Base-by-base conservation (phyloP, 73 alveolate species). In the Paramecium sexaurelia region DNA sequence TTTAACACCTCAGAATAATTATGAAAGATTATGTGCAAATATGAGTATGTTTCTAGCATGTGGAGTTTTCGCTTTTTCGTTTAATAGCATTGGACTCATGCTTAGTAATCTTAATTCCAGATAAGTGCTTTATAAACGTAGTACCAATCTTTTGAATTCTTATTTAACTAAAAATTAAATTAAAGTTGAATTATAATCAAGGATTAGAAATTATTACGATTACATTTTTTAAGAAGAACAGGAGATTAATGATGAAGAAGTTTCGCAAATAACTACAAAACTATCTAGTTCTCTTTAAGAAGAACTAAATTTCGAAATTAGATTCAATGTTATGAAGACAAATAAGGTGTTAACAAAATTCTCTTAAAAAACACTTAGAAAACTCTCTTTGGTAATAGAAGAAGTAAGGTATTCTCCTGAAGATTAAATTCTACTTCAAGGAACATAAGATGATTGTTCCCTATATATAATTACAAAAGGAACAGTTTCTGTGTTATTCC, bases 31-130 rank as follows among this genome's bases (percentile, higher is more conserved):
- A 5, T 94, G 55, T 45, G 97, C 92, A 22, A 96, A 94, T 90
- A 43, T 92, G 15, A 88, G 94, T 20, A 95, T 96, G 98, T 87
- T 90, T 51, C 68, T 94, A 40, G 98, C 99, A 6, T 96, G 99
- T 75, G 99, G 96, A 15, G 84, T 95, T 27, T 96, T 96, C 67
- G 99, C 99, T 43, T 96, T 93, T 83, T 87, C 95, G 19, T 94
- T 96, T 40, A 97, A 97, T 26, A 73, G 94, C 19, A 96, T 96
- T 57, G 98, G 98, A n/a, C 43, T 96, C 8, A 69, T 91, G 33
- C 55, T 96, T 9, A 91, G 89, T 13, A 94, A 95, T 66, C 57
- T 94, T 11, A 94, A 92, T 43, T 85, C 94, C 0, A 91, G 94
- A 47, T 93, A 84, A 13, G 68, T 85, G 1, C 94, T 93, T 6